A percentile compares a stretch with the other conserved stretches of the same genome.
These are phyloP conservation scores for Dryas integrifolia DNA, from an alignment of 331 rosid species.

Conservation along the genomic window DNA sequence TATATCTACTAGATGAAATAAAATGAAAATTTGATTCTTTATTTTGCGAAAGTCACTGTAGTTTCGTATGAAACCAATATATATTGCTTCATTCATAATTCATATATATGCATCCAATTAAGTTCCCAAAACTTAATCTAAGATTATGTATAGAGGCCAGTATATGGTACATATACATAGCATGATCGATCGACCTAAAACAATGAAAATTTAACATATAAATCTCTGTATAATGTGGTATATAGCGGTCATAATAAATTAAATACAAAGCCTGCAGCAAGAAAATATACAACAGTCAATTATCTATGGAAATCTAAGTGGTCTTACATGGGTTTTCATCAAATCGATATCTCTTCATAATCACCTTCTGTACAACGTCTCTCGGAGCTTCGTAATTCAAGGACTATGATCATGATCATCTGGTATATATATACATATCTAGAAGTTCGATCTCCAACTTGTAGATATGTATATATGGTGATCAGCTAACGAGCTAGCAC, in stretches of 20 bases:
- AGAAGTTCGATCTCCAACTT: neutral
- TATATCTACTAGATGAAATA: neutral
- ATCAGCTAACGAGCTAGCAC: neutral
- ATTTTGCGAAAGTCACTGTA: neutral
- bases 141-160: neutral
- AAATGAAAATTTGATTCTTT: conserved; percentile 6
- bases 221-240: no score
- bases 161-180: no score
- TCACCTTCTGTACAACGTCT: conserved; percentile 33
- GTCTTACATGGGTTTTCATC: conserved; percentile 17
- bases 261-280: no score
- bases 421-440: neutral
- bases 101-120: conserved; percentile 4
- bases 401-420: neutral
- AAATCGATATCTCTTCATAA: neutral
- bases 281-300: neutral
- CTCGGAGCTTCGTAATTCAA: conserved; percentile 14
- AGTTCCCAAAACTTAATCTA: neutral
- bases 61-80: neutral
- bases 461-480: neutral
- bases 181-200: neutral
- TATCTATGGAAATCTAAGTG: conserved; percentile 1
- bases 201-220: neutral
- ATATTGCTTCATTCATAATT: neutral
- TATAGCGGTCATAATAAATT: no score